Evolutionary conservation across 2,329 filamentous ascomycete genomes (phyloP).

Genomic region (Colletotrichum spinosum): DNA sequence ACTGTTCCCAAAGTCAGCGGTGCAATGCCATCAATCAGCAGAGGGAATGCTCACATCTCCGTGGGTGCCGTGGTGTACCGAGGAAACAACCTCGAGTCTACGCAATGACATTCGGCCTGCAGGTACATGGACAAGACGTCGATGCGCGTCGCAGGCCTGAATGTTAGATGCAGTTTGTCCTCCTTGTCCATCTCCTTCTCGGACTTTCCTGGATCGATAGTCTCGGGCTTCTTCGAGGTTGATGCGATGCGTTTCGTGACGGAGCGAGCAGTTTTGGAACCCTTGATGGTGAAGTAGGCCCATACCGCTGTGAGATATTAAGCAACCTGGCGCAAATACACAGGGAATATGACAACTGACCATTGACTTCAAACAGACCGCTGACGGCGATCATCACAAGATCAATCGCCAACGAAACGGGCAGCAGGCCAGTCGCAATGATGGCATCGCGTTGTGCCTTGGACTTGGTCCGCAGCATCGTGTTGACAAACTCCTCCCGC

Average conservation of each 20-base stretch:
- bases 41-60: conserved; percentile 20
- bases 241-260: conserved; percentile 32
- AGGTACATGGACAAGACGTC: conserved; percentile 29
- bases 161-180: conserved; percentile 29
- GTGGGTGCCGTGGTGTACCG: conserved; percentile 28
- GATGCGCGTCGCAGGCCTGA: conserved; percentile 24
- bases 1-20: conserved; percentile 1
- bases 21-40: not conserved
- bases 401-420: conserved; percentile 29
- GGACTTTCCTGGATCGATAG: conserved; percentile 25
- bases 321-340: not conserved
- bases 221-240: conserved; percentile 30
- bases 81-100: conserved; percentile 28
- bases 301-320: conserved; percentile 16
- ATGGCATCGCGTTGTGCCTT: conserved; percentile 35
- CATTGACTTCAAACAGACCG: conserved; percentile 31
- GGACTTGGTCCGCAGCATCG: conserved; percentile 33
- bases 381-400: conserved; percentile 28
- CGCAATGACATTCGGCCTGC: conserved; percentile 30
- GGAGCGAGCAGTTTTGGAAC: conserved; percentile 33
- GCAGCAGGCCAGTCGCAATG: conserved; percentile 31
- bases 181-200: conserved; percentile 34
- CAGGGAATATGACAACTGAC: conserved; percentile 4
- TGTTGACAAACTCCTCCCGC: conserved; percentile 34
- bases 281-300: conserved; percentile 36